These are phyloP conservation scores for Strobilomyces dryophilus DNA, from an alignment of 768 basidiomycete species.

Conservation along the genomic window DNA sequence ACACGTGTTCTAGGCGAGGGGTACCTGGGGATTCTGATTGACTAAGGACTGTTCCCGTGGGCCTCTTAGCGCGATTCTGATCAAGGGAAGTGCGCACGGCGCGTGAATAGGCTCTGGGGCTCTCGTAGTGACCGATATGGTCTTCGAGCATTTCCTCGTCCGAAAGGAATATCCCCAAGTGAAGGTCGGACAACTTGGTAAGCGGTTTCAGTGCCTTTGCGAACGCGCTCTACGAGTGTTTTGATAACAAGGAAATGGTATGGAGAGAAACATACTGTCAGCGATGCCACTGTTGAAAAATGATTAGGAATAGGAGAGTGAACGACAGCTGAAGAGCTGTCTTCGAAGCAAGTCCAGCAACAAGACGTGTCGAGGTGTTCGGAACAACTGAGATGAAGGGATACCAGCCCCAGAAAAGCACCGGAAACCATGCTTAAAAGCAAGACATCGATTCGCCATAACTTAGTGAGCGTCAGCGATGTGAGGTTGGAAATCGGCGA, in stretches of 20 bases:
- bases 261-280: conserved; percentile 47
- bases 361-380: conserved; percentile 55
- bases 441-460: conserved; percentile 54
- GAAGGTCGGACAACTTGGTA: conserved; percentile 43
- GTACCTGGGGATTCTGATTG: conserved; percentile 18
- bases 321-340: conserved; percentile 46
- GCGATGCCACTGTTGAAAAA: conserved; percentile 36
- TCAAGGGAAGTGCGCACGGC: conserved; percentile 8
- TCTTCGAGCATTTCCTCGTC: conserved; percentile 44
- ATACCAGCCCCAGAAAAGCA: conserved; percentile 41
- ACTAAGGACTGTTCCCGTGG: conserved; percentile 17
- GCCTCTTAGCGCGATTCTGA: conserved; percentile 1
- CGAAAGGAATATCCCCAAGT: conserved; percentile 63
- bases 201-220: conserved; percentile 44
- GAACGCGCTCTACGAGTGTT: conserved; percentile 36
- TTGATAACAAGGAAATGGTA: background rate
- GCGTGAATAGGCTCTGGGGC: conserved; percentile 19
- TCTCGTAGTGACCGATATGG: conserved; percentile 35
- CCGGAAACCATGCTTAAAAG: conserved; percentile 46
- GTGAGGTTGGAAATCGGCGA: conserved; percentile 35
- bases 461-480: conserved; percentile 44
- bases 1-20: conserved; percentile 13
- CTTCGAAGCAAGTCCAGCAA: conserved; percentile 65
- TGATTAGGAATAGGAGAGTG: conserved; percentile 64
- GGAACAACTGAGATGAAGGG: conserved; percentile 55